Percentiles rank a stretch among this genome's conserved stretches.
Evolutionary conservation across 345 rosid genomes (phyloP).

Genomic region (Eucalyptus sideroxylon): DNA sequence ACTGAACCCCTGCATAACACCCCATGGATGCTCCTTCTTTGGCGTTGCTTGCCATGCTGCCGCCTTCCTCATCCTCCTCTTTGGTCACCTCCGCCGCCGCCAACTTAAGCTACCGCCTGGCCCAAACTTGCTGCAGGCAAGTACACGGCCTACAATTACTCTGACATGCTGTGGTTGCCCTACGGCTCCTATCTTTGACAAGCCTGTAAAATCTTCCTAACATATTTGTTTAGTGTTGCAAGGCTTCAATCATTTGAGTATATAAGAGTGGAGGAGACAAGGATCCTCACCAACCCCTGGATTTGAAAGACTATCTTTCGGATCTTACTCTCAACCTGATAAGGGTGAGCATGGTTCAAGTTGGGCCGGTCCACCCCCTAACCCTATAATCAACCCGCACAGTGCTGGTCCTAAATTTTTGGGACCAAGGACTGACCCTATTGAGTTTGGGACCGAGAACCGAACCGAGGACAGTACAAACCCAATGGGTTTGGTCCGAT

Average conservation of each 20-base stretch:
- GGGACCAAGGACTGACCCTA: too few species aligned
- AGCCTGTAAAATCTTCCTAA: constrained; percentile 35
- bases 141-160: constrained; percentile 40
- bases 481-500: too few species aligned
- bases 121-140: constrained; percentile 41
- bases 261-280: constrained; percentile 28
- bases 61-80: constrained; percentile 5
- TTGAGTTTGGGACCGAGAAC: too few species aligned
- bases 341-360: too few species aligned
- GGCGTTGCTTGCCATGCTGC: constrained; percentile 6
- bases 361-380: too few species aligned
- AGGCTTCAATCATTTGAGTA: constrained; percentile 34
- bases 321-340: constrained; percentile 5
- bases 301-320: neutral
- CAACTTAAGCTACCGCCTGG: constrained; percentile 29
- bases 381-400: too few species aligned
- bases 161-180: constrained; percentile 33
- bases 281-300: neutral
- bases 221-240: constrained; percentile 32
- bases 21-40: neutral
- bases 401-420: too few species aligned
- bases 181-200: constrained; percentile 47
- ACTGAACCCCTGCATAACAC: neutral
- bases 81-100: neutral
- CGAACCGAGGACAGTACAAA: too few species aligned